These are phyloP conservation scores for Pyronema domesticum DNA, from an alignment of 495 filamentous ascomycete genomes.

Conservation along the genomic window DNA sequence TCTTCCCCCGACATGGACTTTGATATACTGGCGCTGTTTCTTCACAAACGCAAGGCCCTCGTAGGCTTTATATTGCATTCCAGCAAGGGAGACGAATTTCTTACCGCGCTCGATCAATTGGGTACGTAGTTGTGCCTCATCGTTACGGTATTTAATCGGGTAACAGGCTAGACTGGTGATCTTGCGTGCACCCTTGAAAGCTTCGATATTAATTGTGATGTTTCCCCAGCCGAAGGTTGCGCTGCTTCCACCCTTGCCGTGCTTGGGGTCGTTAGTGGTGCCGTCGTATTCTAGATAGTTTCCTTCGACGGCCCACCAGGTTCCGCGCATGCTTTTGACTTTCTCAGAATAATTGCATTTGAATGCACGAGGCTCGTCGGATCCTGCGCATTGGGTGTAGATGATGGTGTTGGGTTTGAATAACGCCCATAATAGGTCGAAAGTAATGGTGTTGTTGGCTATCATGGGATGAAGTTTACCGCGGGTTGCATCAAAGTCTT, in stretches of 20 bases:
- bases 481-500: conserved; percentile 24
- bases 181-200: conserved; percentile 70
- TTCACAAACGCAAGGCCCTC: conserved; percentile 74
- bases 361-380: conserved; percentile 25
- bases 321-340: conserved; percentile 19
- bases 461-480: conserved; percentile 28
- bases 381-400: conserved; percentile 31
- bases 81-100: conserved; percentile 61
- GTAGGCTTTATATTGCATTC: conserved; percentile 76
- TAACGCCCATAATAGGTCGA: conserved; percentile 32
- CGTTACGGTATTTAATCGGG: conserved; percentile 75
- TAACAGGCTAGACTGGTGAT: conserved; percentile 54
- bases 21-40: conserved; percentile 58
- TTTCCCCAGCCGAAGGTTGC: conserved; percentile 17
- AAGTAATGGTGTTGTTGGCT: conserved; percentile 29
- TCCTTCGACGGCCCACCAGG: conserved; percentile 65
- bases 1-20: conserved; percentile 75
- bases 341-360: conserved; percentile 26
- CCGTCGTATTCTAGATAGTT: conserved; percentile 33
- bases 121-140: conserved; percentile 43
- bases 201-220: conserved; percentile 39
- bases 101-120: conserved; percentile 70
- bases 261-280: conserved; percentile 2
- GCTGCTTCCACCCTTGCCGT: neutral
- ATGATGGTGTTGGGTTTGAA: conserved; percentile 29